Percentiles rank a stretch among this genome's conserved stretches.
Evolutionary conservation across 768 basidiomycete species (phyloP).

Genomic region (Podaxis pistillaris): DNA sequence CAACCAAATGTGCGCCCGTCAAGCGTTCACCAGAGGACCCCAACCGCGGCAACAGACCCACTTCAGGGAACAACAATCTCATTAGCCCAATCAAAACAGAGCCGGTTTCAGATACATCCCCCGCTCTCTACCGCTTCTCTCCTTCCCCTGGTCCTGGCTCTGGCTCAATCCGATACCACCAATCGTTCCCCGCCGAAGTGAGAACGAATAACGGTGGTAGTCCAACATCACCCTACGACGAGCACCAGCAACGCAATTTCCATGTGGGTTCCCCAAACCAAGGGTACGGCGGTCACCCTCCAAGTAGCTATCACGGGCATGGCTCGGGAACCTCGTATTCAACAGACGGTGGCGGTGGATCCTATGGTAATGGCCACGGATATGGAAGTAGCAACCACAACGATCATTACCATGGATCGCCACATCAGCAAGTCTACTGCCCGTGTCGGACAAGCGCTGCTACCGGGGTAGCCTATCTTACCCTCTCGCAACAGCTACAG

Average conservation of each 20-base stretch:
- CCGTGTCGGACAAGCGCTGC: conserved; percentile 64
- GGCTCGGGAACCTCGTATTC: conserved; percentile 34
- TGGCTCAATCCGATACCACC: conserved; percentile 47
- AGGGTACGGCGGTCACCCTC: conserved; percentile 25
- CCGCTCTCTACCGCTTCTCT: conserved; percentile 69
- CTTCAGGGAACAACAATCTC: conserved; percentile 38
- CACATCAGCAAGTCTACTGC: conserved; percentile 44
- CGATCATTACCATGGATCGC: conserved; percentile 33
- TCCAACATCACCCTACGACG: conserved; percentile 19
- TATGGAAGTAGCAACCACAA: conserved; percentile 24
- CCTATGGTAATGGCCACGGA: conserved; percentile 29
- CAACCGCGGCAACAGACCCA: conserved; percentile 18
- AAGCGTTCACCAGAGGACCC: conserved; percentile 23
- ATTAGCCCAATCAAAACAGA: conserved; percentile 72
- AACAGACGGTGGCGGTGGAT: conserved; percentile 32
- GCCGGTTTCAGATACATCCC: conserved; percentile 45
- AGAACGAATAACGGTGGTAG: conserved; percentile 26
- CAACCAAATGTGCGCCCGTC: conserved; percentile 60
- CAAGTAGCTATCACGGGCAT: conserved; percentile 16
- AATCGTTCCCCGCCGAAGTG: conserved; percentile 38
- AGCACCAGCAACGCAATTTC: conserved; percentile 24
- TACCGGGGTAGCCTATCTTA: conserved; percentile 55
- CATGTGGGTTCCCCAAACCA: conserved; percentile 23
- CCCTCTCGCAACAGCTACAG: conserved; percentile 64
- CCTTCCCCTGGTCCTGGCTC: conserved; percentile 49